Conservation (phyloP, 1,284 basidiomycete genomes). For the Ustilago bromivora region DNA sequence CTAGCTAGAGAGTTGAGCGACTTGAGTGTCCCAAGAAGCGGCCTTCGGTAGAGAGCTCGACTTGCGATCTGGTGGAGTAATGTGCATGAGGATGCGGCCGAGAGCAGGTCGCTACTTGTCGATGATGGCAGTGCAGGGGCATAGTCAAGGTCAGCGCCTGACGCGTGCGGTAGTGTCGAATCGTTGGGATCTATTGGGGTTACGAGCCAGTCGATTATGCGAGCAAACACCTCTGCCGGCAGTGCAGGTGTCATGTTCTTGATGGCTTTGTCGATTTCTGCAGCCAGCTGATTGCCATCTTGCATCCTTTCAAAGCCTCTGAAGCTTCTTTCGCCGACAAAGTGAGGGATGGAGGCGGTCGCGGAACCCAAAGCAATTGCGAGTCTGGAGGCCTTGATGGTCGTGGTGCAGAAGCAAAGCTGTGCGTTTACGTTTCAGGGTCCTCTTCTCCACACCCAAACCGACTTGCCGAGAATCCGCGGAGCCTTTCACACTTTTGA, state of each 20-base stretch:
- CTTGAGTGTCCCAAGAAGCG: conserved; percentile 28
- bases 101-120: conserved; percentile 18
- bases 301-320: background rate
- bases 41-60: conserved; percentile 13
- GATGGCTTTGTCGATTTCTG: background rate
- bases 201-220: conserved; percentile 28
- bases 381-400: background rate
- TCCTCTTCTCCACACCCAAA: conserved; percentile 8
- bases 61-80: conserved; percentile 22
- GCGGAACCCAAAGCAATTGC: background rate
- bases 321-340: background rate
- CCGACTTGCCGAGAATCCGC: background rate
- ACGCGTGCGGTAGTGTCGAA: conserved; percentile 30
- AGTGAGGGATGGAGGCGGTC: background rate
- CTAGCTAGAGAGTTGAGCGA: conserved; percentile 24
- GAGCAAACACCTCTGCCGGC: conserved; percentile 34
- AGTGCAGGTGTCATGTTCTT: conserved; percentile 17
- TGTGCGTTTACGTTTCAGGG: background rate
- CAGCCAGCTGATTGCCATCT: background rate
- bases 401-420: background rate
- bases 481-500: background rate
- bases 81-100: conserved; percentile 17
- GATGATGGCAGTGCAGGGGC: conserved; percentile 16
- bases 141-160: conserved; percentile 17
- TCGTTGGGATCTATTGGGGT: conserved; percentile 22